Evolutionary conservation across 106 monocot genomes (phyloP).

Genomic region (Apostasia ramifera): DNA sequence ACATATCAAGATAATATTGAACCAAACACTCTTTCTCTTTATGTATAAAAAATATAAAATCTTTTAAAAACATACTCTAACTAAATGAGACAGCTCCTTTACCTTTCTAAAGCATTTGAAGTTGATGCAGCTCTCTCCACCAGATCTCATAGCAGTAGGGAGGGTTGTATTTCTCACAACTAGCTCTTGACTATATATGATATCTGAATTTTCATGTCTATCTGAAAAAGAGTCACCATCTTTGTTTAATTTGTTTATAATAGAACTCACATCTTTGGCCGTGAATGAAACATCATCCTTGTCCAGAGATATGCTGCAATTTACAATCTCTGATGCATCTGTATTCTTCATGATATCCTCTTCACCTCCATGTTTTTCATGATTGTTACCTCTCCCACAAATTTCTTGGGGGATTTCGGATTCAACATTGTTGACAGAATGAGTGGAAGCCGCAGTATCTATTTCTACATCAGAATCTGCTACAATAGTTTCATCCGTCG

Average conservation of each 20-base stretch:
- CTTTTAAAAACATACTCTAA: too few relatives aligned
- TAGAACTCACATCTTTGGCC: conserved; percentile 4
- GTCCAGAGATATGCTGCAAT: background rate
- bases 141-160: conserved; percentile 9
- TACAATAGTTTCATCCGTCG: conserved; percentile 93
- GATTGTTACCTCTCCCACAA: conserved; percentile 1
- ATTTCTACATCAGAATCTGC: conserved; percentile 87
- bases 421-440: conserved; percentile 6
- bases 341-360: background rate
- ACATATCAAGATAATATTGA: too few relatives aligned
- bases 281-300: conserved; percentile 5
- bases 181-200: conserved; percentile 64
- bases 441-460: conserved; percentile 57
- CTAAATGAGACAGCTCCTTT: background rate
- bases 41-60: too few relatives aligned
- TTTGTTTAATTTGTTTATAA: conserved; percentile 37
- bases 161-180: conserved; percentile 36
- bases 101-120: conserved; percentile 97
- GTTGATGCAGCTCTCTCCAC: conserved; percentile 24
- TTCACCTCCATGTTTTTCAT: conserved; percentile 12
- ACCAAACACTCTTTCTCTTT: too few relatives aligned
- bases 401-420: conserved; percentile 18
- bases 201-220: conserved; percentile 63
- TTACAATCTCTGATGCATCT: background rate
- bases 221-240: conserved; percentile 28